phyloP scores from a whole-genome alignment of 2,329 filamentous ascomycete genomes.

The Xylariaceae sp. region DNA sequence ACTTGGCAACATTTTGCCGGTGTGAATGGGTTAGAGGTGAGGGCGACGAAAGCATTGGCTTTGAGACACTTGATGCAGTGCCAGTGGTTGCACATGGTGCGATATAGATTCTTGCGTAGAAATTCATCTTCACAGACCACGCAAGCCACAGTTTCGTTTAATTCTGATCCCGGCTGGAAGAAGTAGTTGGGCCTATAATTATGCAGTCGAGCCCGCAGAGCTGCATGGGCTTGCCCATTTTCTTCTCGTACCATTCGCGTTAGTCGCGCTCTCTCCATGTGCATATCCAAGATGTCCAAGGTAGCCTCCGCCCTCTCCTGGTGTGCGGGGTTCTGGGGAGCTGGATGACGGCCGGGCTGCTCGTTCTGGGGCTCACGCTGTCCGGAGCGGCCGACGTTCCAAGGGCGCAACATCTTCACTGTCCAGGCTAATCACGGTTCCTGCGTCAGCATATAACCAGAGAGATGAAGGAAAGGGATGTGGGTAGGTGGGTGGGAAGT shows the following conservation, averaged over 20 bases:
- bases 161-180: too few relatives aligned
- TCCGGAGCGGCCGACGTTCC: background rate
- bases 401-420: background rate
- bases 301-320: background rate
- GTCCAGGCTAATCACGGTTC: too few relatives aligned
- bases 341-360: background rate
- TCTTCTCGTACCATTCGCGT: too few relatives aligned
- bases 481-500: background rate
- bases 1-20: conserved; percentile 29
- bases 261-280: too few relatives aligned
- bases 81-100: conserved; percentile 5
- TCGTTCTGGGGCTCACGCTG: background rate
- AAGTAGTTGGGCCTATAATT: too few relatives aligned
- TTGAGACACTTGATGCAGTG: conserved; percentile 24
- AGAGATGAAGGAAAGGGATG: background rate
- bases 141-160: background rate
- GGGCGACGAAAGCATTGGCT: background rate
- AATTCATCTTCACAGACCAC: conserved; percentile 10
- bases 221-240: too few relatives aligned
- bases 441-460: background rate
- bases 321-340: too few relatives aligned
- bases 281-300: too few relatives aligned
- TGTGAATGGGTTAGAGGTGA: conserved; percentile 22
- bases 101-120: background rate
- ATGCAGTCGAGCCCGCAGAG: too few relatives aligned